Evolutionary conservation across 208 protist genomes (phyloP), one percentile per base, ranked within the genome.

Genomic region (Wallacemonas sp.): DNA sequence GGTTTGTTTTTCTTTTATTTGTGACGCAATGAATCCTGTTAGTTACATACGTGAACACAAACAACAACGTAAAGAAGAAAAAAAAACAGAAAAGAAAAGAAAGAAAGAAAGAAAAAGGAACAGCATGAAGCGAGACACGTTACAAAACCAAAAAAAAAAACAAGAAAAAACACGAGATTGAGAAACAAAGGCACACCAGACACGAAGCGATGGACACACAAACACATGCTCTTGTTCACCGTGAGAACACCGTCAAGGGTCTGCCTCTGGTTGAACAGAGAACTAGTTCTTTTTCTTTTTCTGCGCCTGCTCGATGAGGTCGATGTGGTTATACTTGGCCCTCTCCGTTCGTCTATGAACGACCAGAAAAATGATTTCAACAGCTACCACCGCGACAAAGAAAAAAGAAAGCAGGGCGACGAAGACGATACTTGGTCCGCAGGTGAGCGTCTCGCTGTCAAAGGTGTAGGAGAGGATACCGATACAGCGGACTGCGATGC

Each of bases 321-420:
- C 47, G 60, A 84, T 54, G 66, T 86, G 67, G 6, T 44, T 66
- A 19, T 72, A 60, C 62, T 74, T 73, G 27, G 62, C 58, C 41
- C 46, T 12, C 55, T 84, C 74, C 3, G 71, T 58, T n/a, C 54
- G 46, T 1, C 67, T 34, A 0, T 74, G 70, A 9, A 90, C 28
- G 12, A 72, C 64, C 26, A 88, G 34, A 26, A 90, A 54, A 2
- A 79, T 63, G 8, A 69, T 38, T 30, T 93, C 83, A 1, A 51
- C 56, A 2, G 74, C 62, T 15, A 80, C 42, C 22, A 84, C 8
- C 2, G 73, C 15, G n/a, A 70, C 12, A 8, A 64, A 51, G 22
- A 90, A 36, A 17, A 80, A 47, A 11, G 31, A 51, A 24, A 87
- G 66, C 5, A 77, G 1, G 1, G 28, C 24, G 14, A 86, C 22